phyloP scores from a whole-genome alignment of 352 stramenopile species.

The Phytophthora macrochlamydospora region DNA sequence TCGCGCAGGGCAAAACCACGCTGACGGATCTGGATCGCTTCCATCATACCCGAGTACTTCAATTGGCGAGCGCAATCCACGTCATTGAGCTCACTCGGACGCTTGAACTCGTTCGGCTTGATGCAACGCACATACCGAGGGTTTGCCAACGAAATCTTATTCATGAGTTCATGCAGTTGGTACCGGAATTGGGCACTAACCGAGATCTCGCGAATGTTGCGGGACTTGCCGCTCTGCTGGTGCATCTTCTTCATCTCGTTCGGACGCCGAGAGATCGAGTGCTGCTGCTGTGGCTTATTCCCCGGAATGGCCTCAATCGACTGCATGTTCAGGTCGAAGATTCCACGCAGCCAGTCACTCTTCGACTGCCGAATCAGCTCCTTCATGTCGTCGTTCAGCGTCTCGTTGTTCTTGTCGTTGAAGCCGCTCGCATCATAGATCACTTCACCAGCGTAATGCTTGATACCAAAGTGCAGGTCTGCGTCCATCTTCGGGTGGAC shows the following conservation, averaged over 20 bases:
- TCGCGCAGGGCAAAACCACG: conserved; percentile 87
- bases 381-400: conserved; percentile 94
- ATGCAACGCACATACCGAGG: conserved; percentile 90
- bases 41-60: conserved; percentile 94
- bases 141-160: conserved; percentile 88
- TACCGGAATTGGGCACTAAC: conserved; percentile 90
- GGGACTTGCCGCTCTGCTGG: conserved; percentile 65
- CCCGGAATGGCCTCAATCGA: conserved; percentile 83
- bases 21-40: conserved; percentile 91
- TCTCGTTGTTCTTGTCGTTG: conserved; percentile 99
- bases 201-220: conserved; percentile 85
- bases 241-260: conserved; percentile 49
- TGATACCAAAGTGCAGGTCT: conserved; percentile 90
- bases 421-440: conserved; percentile 97
- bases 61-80: conserved; percentile 85
- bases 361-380: conserved; percentile 89
- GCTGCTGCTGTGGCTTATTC: conserved; percentile 71
- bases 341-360: conserved; percentile 83
- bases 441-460: conserved; percentile 94
- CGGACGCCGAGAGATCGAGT: conserved; percentile 69
- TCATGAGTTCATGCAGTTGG: conserved; percentile 89
- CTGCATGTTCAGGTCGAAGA: conserved; percentile 89
- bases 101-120: conserved; percentile 90
- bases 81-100: conserved; percentile 78
- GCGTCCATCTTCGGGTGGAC: conserved; percentile 92